Conservation (phyloP, 805 yeast genomes). For the Saccharomycopsis lassenensis region DNA sequence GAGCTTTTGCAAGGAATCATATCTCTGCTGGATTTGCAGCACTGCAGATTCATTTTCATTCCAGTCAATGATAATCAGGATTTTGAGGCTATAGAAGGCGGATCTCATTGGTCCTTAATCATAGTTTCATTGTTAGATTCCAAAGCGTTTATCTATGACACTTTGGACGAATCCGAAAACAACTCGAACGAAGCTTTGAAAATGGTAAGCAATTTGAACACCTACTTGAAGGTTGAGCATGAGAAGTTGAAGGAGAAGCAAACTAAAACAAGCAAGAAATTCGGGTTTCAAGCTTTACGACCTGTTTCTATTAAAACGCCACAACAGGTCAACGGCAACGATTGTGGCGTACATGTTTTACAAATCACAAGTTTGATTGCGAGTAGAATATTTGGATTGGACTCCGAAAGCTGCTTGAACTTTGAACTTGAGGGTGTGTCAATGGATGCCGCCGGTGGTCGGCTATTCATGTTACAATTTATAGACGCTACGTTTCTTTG, state of each 20-base stretch:
- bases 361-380: slow-evolving; percentile 27
- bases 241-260: slow-evolving; percentile 22
- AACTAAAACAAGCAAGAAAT: too few relatives aligned
- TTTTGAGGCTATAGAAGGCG: slow-evolving; percentile 47
- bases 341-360: slow-evolving; percentile 45
- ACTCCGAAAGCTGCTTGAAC: too few relatives aligned
- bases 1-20: slow-evolving; percentile 31
- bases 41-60: slow-evolving; percentile 47
- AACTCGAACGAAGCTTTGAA: slow-evolving; percentile 15
- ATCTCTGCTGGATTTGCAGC: slow-evolving; percentile 33
- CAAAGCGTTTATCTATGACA: slow-evolving; percentile 47
- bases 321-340: slow-evolving; percentile 56
- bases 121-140: slow-evolving; percentile 39
- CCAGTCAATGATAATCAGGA: slow-evolving; percentile 63
- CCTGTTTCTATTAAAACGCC: slow-evolving; percentile 26
- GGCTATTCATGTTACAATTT: too few relatives aligned
- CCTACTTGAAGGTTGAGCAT: slow-evolving; percentile 20
- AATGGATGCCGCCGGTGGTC: too few relatives aligned
- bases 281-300: slow-evolving; percentile 6
- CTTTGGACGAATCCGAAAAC: slow-evolving; percentile 32
- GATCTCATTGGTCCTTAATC: slow-evolving; percentile 69
- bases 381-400: slow-evolving; percentile 25
- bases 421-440: too few relatives aligned
- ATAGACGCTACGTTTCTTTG: too few relatives aligned
- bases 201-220: slow-evolving; percentile 20